Conservation (phyloP, 345 rosid genomes). For the Salix purpurea region DNA sequence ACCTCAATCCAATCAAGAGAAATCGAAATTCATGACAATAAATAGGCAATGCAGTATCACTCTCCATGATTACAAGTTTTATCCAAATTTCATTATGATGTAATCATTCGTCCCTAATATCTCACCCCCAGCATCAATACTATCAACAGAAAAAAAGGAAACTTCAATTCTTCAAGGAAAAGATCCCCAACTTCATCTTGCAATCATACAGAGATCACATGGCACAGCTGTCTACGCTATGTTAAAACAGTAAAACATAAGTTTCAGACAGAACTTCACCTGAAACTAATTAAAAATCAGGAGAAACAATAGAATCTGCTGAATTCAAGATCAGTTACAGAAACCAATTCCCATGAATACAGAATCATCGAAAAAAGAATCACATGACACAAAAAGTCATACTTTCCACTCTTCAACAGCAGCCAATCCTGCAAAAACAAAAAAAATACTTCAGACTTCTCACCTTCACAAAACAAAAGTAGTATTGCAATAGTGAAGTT, state of each 20-base stretch:
- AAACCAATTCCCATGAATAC: slow-evolving; percentile 27
- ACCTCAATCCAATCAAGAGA: slow-evolving; percentile 15
- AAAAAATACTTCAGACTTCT: slow-evolving; percentile 6
- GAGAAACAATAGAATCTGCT: slow-evolving; percentile 36
- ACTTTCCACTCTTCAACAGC: slow-evolving; percentile 17
- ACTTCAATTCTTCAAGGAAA: background rate
- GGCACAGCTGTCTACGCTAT: background rate
- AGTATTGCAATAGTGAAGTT: background rate
- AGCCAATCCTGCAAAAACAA: slow-evolving; percentile 24
- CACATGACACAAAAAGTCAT: slow-evolving; percentile 7
- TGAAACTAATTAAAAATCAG: slow-evolving; percentile 31
- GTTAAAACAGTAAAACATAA: background rate
- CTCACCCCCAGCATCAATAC: background rate
- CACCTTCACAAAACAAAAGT: background rate
- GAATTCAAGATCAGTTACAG: slow-evolving; percentile 37
- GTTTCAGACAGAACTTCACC: slow-evolving; percentile 22
- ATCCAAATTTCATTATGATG: background rate
- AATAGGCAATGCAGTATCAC: background rate
- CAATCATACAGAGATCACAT: slow-evolving; percentile 7
- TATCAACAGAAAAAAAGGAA: background rate
- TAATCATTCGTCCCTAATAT: slow-evolving; percentile 1
- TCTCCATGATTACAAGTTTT: background rate
- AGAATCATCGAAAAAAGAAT: slow-evolving; percentile 17
- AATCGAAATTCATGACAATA: background rate
- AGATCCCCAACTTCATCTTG: background rate